Evolutionary conservation across 164 flowering plant species (phyloP), one percentile per base, ranked within the genome.

Genomic region (Chimonanthus praecox): DNA sequence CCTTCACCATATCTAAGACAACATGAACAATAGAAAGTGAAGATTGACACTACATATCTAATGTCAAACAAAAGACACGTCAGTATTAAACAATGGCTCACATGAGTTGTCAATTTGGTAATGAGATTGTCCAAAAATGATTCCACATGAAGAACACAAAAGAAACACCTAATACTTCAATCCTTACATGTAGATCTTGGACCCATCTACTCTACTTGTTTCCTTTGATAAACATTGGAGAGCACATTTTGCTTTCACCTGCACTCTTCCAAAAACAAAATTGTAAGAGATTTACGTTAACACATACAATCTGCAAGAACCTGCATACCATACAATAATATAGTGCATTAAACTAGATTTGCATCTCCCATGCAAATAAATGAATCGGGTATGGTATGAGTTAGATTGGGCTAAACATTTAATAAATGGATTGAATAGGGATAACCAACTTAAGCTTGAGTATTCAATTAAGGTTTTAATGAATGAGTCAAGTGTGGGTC

Each of bases 1-100:
- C 99, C 98, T 88, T 92, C 98, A 64, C 99, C 98, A 80, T 95
- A 95, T 79, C 99, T 95, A 71, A 72, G 45, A 70, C 54, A 70
- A 64, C n/a, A 74, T 67, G 61, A 63, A 43, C 7, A 61, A 67
- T 64, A 60, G 48, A 51, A 62, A 58, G 61, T 66, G 10, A 72
- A 73, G 49, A 21, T 33, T 44, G 63, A 58, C 9, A 16, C 20
- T 46, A 72, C 10, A 18, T 18, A 20, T 18, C 7, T 63, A 62
- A 62, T 6, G 3, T 5, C 20, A 62, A 66, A 66, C 69, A 46
- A 44, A 3, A 46, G 11, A 46, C 13, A 47, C 48, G 48, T 20
- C 54, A 13, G 48, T 48, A 69, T 8, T 21, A 54, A 54, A 54
- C 60, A 15, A 6, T n/a, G 16, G 11, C 16, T 13, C 16, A 13